A percentile compares a stretch with the other conserved stretches of the same genome.
Evolutionary conservation across 2,329 filamentous ascomycete genomes (phyloP).

Genomic region (Apiospora aurea): DNA sequence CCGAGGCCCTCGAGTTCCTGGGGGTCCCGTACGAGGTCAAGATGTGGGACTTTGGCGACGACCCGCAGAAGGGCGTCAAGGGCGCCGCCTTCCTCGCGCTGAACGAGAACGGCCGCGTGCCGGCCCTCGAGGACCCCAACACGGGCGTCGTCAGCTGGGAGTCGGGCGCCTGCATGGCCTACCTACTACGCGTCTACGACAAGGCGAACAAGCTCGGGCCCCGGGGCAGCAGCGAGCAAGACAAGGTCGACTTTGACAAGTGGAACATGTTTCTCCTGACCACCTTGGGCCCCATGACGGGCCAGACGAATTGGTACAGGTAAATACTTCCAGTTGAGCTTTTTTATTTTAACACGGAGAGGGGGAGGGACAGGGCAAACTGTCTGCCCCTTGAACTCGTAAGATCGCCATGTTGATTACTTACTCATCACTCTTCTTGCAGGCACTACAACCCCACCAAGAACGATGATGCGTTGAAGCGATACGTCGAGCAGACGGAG

Average conservation of each 20-base stretch:
- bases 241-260: conserved; percentile 52
- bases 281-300: conserved; percentile 50
- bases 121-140: conserved; percentile 47
- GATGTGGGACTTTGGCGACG: conserved; percentile 49
- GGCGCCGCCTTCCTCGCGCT: conserved; percentile 46
- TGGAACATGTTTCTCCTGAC: conserved; percentile 53
- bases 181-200: conserved; percentile 50
- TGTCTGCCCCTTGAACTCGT: not conserved
- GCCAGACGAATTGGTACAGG: conserved; percentile 49
- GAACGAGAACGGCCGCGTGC: conserved; percentile 53
- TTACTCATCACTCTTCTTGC: not conserved
- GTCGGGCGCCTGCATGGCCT: conserved; percentile 47
- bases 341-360: no score
- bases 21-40: conserved; percentile 49
- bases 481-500: conserved; percentile 48
- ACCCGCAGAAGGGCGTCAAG: conserved; percentile 46
- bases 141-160: conserved; percentile 48
- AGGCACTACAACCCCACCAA: conserved; percentile 45
- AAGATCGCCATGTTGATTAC: not conserved
- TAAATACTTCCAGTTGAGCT: conserved; percentile 25
- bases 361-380: no score
- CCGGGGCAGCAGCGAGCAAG: conserved; percentile 44
- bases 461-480: conserved; percentile 50
- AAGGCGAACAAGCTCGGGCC: conserved; percentile 46
- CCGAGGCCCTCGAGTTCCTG: conserved; percentile 49